phyloP scores from a whole-genome alignment of 202 grass and related monocot genomes.

The Schoenoplectus triqueter region DNA sequence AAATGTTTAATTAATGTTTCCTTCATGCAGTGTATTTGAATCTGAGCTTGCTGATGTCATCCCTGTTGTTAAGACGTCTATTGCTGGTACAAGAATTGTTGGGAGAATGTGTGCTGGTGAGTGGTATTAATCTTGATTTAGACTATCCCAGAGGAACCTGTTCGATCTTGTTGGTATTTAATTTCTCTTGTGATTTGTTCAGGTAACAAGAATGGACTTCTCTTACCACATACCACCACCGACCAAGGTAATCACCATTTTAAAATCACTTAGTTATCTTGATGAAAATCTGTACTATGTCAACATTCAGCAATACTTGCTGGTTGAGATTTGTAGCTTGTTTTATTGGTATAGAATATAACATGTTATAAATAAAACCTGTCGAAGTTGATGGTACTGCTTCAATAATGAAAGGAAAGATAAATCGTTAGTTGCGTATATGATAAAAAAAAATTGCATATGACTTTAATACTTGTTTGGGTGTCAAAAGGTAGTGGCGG shows the following conservation, averaged over 20 bases:
- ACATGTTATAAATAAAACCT: neutral
- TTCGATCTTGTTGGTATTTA: neutral
- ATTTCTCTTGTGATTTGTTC: constrained; percentile 30
- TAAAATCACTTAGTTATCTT: constrained; percentile 20
- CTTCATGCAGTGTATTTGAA: constrained; percentile 57
- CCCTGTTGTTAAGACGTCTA: constrained; percentile 86
- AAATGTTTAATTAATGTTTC: neutral
- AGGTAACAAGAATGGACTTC: constrained; percentile 99
- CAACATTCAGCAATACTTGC: neutral
- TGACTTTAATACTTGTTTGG: neutral
- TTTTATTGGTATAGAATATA: neutral
- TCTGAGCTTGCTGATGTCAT: constrained; percentile 60
- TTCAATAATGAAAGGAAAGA: neutral
- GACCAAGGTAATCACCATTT: constrained; percentile 70
- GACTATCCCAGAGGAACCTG: neutral
- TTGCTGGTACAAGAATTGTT: constrained; percentile 76
- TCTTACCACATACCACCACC: constrained; percentile 90
- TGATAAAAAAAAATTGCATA: neutral
- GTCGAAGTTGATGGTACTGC: neutral
- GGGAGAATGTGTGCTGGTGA: constrained; percentile 79
- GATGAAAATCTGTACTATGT: neutral
- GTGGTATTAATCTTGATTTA: constrained; percentile 15
- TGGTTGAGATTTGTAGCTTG: constrained; percentile 7
- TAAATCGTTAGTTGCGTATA: neutral
- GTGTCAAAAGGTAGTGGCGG: neutral